Base-by-base conservation (phyloP, 176 grass and related monocot genomes). In the Puccinellia tenuiflora region DNA sequence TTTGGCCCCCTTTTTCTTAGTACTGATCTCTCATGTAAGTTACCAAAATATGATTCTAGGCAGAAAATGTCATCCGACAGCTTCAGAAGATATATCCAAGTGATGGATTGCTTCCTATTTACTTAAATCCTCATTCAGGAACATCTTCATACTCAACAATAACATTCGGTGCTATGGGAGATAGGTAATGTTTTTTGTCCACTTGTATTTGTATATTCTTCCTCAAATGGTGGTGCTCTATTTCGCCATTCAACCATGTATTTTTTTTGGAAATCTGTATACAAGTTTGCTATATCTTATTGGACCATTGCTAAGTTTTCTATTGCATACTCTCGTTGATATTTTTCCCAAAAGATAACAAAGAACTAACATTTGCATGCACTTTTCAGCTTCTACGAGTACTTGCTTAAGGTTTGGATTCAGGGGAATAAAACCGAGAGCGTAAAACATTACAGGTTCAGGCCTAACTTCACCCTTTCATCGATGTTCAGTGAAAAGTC, bases 131-230 rank as follows among this genome's bases (percentile, higher is more conserved):
- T 88, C 91, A 94, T 65, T 92, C 97, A 76, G 97, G 97, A 68
- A 88, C 91, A 79, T 38, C 97, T 35, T 86, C 91, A 17, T 92
- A 96, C 80, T 96, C 97, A 76, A 99, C 91, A 88, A 94, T 99
- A 85, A 99, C 97, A 89, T 96, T 99, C 37, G 97, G 97, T 90
- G 97, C 97, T 65, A 96, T 99, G 93, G 97, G 97, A 78, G 97
- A 99, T 86, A 96, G 97, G 97, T 99, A 74, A 72, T 90, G 73
- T 12, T 24, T 38, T 73, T 69, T 70, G 25, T 89, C 52, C 17
- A 69, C 28, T 38, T 79, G 7, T 88, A 54, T 82, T 91, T 77
- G 1, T 30, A 83, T 83, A 83, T 72, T 46, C 43, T 35, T 78
- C 46, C n/a, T 50, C 73, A 62, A 74, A 79, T 20, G 43, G 21